Percentiles rank a stretch among this genome's conserved stretches.
phyloP scores from a whole-genome alignment of 1,284 basidiomycete species.

The Cryptococcus sp. region DNA sequence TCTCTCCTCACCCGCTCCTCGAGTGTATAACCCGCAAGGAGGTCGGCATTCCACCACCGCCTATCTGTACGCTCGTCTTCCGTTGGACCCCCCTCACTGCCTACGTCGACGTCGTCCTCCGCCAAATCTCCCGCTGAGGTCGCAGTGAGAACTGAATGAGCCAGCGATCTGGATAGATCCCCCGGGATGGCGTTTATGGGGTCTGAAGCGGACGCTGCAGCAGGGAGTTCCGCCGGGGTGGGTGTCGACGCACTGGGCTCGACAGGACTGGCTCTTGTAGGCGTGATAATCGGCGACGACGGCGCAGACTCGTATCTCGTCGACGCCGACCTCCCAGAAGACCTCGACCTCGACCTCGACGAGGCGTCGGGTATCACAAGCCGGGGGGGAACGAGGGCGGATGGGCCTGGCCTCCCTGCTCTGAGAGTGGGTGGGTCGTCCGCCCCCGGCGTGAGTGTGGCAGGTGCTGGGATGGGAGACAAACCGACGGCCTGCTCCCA shows the following conservation, averaged over 20 bases:
- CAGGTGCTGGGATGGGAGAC: constrained; percentile 8
- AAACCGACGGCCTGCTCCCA: constrained; percentile 37
- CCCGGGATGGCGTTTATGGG: not conserved
- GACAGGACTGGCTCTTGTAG: not conserved
- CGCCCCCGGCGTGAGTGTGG: not conserved
- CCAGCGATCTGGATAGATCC: too few relatives aligned
- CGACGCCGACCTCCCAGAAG: not conserved
- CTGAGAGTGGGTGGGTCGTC: not conserved
- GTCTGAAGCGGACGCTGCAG: too few relatives aligned
- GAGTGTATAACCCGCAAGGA: constrained; percentile 41
- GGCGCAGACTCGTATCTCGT: constrained; percentile 32
- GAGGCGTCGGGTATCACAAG: not conserved
- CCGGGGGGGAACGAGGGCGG: not conserved
- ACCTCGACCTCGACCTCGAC: not conserved
- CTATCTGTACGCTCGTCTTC: constrained; percentile 36
- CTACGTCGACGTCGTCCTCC: constrained; percentile 3
- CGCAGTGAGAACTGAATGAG: too few relatives aligned
- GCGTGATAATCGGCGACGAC: constrained; percentile 16
- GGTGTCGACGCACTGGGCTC: not conserved
- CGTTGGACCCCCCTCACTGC: constrained; percentile 10
- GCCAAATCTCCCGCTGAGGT: not conserved
- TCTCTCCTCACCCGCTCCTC: constrained; percentile 42
- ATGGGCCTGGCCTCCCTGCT: too few relatives aligned
- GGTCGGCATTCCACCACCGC: constrained; percentile 42
- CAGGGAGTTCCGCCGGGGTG: not conserved